Conservation (phyloP, 352 stramenopile species). For the Sclerospora graminicola region DNA sequence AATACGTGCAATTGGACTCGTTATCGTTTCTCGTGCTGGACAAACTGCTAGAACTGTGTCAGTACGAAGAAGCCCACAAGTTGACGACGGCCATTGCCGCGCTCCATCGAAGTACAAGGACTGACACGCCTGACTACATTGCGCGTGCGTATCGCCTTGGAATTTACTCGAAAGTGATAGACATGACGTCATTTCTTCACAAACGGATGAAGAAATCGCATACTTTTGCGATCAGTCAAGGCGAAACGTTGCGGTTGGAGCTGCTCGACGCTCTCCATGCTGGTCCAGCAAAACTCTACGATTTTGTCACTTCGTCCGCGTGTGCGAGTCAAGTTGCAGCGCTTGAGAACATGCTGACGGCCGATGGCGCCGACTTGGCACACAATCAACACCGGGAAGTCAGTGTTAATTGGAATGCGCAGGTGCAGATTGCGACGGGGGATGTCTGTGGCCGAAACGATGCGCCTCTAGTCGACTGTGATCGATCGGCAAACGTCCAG, state of each 20-base stretch:
- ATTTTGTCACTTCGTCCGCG: conserved; percentile 31
- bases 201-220: conserved; percentile 70
- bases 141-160: conserved; percentile 64
- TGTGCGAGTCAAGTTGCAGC: conserved; percentile 28
- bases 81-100: conserved; percentile 37
- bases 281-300: conserved; percentile 34
- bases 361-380: conserved; percentile 29
- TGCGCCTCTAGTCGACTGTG: conserved; percentile 41
- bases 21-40: conserved; percentile 78
- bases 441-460: conserved; percentile 34
- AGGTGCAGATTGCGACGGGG: conserved; percentile 22
- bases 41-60: conserved; percentile 55
- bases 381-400: conserved; percentile 78
- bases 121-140: conserved; percentile 78
- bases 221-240: conserved; percentile 51
- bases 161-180: conserved; percentile 75
- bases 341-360: conserved; percentile 34
- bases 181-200: conserved; percentile 74
- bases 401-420: conserved; percentile 52
- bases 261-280: conserved; percentile 37
- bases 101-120: conserved; percentile 42
- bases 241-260: conserved; percentile 47
- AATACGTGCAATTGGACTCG: conserved; percentile 81
- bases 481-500: conserved; percentile 43
- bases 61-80: conserved; percentile 41